phyloP scores from a whole-genome alignment of 768 basidiomycete species.

The Tremella yokohamensis region DNA sequence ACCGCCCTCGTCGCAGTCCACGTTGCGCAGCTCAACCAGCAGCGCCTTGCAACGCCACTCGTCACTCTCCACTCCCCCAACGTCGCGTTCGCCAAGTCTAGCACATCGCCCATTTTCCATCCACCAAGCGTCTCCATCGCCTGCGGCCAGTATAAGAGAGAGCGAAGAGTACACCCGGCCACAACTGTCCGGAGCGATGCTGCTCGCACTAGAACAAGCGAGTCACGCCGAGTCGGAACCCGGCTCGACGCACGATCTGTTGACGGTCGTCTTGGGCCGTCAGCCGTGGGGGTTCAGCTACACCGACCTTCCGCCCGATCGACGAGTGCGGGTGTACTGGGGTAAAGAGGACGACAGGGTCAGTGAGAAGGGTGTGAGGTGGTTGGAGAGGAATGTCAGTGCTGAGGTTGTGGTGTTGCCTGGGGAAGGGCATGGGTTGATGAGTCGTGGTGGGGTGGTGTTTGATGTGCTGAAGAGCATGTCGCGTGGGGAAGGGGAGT shows the following conservation, averaged over 20 bases:
- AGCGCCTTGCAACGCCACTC: background rate
- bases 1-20: conserved; percentile 3
- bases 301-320: conserved; percentile 60
- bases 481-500: conserved; percentile 18
- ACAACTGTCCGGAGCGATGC: conserved; percentile 53
- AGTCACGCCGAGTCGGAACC: conserved; percentile 91
- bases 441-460: conserved; percentile 67
- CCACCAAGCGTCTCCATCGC: background rate
- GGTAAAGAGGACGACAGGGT: conserved; percentile 93
- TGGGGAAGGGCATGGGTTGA: conserved; percentile 85
- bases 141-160: background rate
- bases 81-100: background rate
- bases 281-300: conserved; percentile 85
- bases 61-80: background rate
- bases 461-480: conserved; percentile 48
- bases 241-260: conserved; percentile 83
- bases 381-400: conserved; percentile 75
- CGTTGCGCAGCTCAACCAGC: background rate
- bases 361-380: conserved; percentile 79
- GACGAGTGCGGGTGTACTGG: conserved; percentile 80
- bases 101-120: no score
- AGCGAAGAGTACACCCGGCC: background rate
- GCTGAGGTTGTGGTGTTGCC: conserved; percentile 72
- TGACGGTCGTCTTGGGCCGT: conserved; percentile 80
- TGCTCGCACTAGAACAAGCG: conserved; percentile 84